phyloP scores from a whole-genome alignment of 2,329 filamentous ascomycete species.

The Lachnellula hyalina region DNA sequence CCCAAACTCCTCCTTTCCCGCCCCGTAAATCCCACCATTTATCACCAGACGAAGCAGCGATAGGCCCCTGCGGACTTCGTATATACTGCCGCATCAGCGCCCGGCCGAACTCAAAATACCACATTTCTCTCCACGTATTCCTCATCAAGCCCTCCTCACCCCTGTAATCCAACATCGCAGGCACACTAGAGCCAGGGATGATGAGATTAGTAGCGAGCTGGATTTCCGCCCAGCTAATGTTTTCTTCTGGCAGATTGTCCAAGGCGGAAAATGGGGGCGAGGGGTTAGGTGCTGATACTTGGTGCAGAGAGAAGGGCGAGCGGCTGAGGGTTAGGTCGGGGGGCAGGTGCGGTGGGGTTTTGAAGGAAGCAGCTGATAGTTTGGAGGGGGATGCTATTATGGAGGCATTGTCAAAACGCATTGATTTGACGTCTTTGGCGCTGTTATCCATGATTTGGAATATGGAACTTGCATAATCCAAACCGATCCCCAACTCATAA shows the following conservation, averaged over 20 bases:
- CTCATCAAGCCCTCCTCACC: neutral
- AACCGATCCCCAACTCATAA: constrained; percentile 20
- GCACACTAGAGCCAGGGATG: constrained; percentile 7
- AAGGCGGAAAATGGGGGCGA: constrained; percentile 3
- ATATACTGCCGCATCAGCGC: constrained; percentile 45
- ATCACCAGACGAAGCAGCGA: constrained; percentile 39
- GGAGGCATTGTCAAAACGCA: constrained; percentile 14
- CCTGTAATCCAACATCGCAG: constrained; percentile 7
- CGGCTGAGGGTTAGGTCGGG: constrained; percentile 10
- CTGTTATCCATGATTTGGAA: constrained; percentile 21
- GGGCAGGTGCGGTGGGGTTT: constrained; percentile 12
- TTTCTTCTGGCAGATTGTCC: constrained; percentile 10
- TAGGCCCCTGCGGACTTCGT: constrained; percentile 37
- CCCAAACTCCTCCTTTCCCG: constrained; percentile 50
- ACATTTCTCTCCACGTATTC: constrained; percentile 12
- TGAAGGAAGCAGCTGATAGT: constrained; percentile 4
- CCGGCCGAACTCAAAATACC: constrained; percentile 35
- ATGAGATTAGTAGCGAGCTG: constrained; percentile 10
- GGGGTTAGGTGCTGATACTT: neutral
- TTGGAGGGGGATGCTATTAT: constrained; percentile 8
- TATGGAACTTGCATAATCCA: constrained; percentile 20
- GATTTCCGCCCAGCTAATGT: constrained; percentile 6
- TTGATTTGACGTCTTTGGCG: constrained; percentile 14
- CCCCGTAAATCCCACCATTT: constrained; percentile 45
- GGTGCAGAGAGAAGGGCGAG: constrained; percentile 10